Evolutionary conservation across 257 asterid genomes (phyloP), one percentile per base, ranked within the genome.

Genomic region (Petunia secreta): DNA sequence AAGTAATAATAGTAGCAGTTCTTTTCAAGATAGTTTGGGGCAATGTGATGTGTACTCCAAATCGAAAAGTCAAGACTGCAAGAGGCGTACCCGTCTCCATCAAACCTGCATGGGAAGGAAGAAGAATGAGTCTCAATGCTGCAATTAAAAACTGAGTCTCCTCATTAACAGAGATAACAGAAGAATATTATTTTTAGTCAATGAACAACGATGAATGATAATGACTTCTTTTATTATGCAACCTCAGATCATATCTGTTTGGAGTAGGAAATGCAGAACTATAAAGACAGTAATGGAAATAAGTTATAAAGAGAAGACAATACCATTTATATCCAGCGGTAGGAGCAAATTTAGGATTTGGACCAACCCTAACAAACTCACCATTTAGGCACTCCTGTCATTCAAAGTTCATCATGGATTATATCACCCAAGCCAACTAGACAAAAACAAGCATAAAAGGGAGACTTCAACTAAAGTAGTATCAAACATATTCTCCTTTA

Each of bases 291-390:
- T 52, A 60, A 48, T 71, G n/a, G 14, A 79, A 39, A 68, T 60
- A 67, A 5, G 25, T 16, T 25, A 36, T 10, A 46, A 48, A 59
- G 67, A 14, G 34, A 78, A 75, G 36, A 58, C 63, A 85, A 44
- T 90, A 92, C 99, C 99, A 95, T 71, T 95, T 98, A 63, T 91
- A 92, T 87, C 98, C 99, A 80, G 98, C 97, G 83, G 90, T 95
- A 34, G 99, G 99, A 85, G 97, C 75, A 85, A 93, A 90, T 87
- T 90, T 95, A n/a, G 97, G 92, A 86, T 95, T 95, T n/a, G 98
- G 96, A 60, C 98, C 99, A 79, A 95, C 95, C 87, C 98, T 87
- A 81, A 93, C 98, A 88, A 95, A 95, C 88, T 93, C 99, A 63
- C 99, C 99, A 85, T 91, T 89, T 69, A 96, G 94, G 88, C 98